Evolutionary conservation across 1,284 basidiomycete species (phyloP).

Genomic region (Lentinus polychrous): DNA sequence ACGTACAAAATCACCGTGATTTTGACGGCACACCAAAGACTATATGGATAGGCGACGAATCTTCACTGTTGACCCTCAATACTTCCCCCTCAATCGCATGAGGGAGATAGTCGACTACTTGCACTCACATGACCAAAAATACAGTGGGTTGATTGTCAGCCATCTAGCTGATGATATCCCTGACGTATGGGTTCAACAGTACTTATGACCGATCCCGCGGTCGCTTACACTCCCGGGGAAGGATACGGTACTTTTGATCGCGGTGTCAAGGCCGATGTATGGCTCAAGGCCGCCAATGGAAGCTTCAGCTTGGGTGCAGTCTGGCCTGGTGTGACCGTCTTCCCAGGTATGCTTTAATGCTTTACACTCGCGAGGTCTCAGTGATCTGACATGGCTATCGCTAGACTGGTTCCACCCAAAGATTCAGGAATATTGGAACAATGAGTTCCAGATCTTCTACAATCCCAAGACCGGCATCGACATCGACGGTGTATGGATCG

Average conservation of each 20-base stretch:
- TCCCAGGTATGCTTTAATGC: conserved; percentile 35
- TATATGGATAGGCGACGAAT: conserved; percentile 66
- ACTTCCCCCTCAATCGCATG: conserved; percentile 59
- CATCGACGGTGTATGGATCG: conserved; percentile 67
- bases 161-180: too few relatives aligned
- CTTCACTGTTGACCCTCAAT: conserved; percentile 63
- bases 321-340: conserved; percentile 65
- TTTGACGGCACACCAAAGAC: conserved; percentile 33
- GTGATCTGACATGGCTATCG: not conserved
- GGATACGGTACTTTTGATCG: conserved; percentile 51
- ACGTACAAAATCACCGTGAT: too few relatives aligned
- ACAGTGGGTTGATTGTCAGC: conserved; percentile 28
- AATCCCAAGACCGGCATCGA: conserved; percentile 47
- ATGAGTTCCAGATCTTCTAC: conserved; percentile 58
- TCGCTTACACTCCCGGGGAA: conserved; percentile 43
- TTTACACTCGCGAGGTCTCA: not conserved
- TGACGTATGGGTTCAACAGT: conserved; percentile 41
- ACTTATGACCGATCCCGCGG: conserved; percentile 72
- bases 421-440: conserved; percentile 51
- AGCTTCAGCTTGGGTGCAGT: conserved; percentile 54
- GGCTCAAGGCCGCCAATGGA: conserved; percentile 57
- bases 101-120: conserved; percentile 58
- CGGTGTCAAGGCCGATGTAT: conserved; percentile 49
- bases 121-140: conserved; percentile 52
- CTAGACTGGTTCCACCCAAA: conserved; percentile 63